phyloP scores from a whole-genome alignment of 75 land plant species.

The Sequoia sempervirens region DNA sequence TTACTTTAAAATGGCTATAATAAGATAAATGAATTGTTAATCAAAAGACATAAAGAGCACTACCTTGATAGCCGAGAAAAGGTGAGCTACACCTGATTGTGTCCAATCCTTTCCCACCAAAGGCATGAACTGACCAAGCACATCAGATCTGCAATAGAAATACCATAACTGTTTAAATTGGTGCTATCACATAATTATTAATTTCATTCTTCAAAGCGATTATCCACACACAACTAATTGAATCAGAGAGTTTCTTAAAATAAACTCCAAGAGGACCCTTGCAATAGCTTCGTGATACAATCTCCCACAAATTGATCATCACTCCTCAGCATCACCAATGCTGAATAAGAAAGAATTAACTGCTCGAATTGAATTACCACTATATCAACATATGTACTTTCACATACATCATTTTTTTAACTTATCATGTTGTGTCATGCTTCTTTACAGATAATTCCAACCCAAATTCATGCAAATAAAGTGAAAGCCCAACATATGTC shows the following conservation, averaged over 20 bases:
- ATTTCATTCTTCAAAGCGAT: neutral
- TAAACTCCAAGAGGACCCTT: neutral
- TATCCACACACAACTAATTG: neutral
- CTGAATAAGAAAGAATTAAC: neutral
- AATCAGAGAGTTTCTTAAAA: neutral
- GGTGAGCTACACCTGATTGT: constrained; percentile 88
- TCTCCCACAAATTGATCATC: neutral
- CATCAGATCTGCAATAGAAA: constrained; percentile 76
- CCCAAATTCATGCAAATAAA: neutral
- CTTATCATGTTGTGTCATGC: neutral
- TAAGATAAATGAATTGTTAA: neutral
- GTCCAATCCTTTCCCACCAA: constrained; percentile 95
- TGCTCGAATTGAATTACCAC: neutral
- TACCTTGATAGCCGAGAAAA: constrained; percentile 98
- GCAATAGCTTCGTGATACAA: neutral
- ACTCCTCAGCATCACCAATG: neutral
- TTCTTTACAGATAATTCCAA: neutral
- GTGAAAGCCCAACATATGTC: neutral
- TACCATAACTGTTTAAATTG: neutral
- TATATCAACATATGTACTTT: too few species aligned
- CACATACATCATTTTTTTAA: too few species aligned
- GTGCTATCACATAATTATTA: neutral
- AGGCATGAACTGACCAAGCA: constrained; percentile 99
- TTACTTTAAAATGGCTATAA: neutral
- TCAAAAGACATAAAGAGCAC: constrained; percentile 6